Conservation (phyloP, 1,284 basidiomycete species). For the Sanghuangporus baumii region DNA sequence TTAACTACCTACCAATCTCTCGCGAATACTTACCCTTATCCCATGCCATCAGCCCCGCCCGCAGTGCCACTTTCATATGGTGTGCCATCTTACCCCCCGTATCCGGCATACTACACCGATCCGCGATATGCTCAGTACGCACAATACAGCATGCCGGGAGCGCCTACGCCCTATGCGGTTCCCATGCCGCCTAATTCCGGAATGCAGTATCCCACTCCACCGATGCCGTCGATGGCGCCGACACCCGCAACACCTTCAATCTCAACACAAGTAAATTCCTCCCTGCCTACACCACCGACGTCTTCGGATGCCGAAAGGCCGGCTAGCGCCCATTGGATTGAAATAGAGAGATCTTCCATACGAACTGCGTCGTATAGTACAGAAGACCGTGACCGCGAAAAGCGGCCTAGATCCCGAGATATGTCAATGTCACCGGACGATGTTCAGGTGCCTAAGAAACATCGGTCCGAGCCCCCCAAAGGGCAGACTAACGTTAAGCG, state of each 20-base stretch:
- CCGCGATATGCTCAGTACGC: conserved; percentile 5
- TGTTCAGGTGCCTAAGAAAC: conserved; percentile 12
- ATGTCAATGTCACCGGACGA: conserved; percentile 8
- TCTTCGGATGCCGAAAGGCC: neutral
- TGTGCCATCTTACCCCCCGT: neutral
- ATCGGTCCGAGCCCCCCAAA: conserved; percentile 11
- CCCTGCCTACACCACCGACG: neutral
- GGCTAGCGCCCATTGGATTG: neutral
- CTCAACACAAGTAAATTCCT: neutral
- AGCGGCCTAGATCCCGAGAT: conserved; percentile 10
- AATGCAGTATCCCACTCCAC: conserved; percentile 1
- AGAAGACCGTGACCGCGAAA: conserved; percentile 8
- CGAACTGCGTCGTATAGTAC: conserved; percentile 10
- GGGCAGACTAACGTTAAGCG: conserved; percentile 1
- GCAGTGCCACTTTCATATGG: neutral
- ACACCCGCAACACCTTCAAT: neutral
- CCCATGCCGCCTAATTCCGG: conserved; percentile 1
- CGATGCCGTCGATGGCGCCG: neutral
- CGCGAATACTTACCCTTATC: neutral
- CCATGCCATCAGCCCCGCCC: neutral
- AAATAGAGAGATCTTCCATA: neutral
- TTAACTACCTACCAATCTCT: neutral
- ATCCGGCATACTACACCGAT: conserved; percentile 11
- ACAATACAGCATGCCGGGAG: conserved; percentile 3
- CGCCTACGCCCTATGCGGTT: conserved; percentile 1